Base-by-base conservation (phyloP, 2,329 filamentous ascomycete genomes). In the Colletotrichum lupini region DNA sequence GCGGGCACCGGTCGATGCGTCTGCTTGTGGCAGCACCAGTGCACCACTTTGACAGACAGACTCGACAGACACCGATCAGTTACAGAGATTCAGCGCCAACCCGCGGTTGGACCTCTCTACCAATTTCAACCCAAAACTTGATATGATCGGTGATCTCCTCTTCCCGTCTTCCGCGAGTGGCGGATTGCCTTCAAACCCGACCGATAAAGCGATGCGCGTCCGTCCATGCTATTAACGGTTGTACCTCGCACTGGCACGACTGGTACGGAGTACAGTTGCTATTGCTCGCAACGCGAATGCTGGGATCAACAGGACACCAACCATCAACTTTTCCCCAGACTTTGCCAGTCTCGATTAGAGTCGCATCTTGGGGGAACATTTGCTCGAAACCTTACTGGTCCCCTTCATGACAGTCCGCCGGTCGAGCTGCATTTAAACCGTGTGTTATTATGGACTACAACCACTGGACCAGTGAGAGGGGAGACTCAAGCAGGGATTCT, bases 401-500 rank as follows among this genome's bases (percentile, higher is more conserved):
- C 42, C 42, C 19, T 19, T 49, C 19, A 3, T 49, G 19, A 49
- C 42, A 49, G 42, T 49, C 42, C 42, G 42, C 19, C 42, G 42
- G 42, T 49, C 32, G n/a, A 22, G 28, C 52, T 30, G 63, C 59
- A 58, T 58, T 22, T 22, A 49, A 22, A 49, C 37, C 59, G 67
- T 30, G 55, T n/a, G 53, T 59, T 42, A 37, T 59, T 42, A 37
- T 26, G 14, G 22, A 24, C 35, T 9, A n/a, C 32, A 55, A 71
- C 42, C 22, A 24, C 22, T 30, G 49, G 62, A 16, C 46, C 55
- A 8, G 62, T 30, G 19, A 46, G 26, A 19, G 8, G 42, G 19
- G 8, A 49, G 42, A 22, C 19, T n/a, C 19, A 22, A 55, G 35
- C 58, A 72, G 69, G 69, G 65, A 60, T 72, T 68, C 65, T 70